Percentiles rank a stretch among this genome's conserved stretches.
Conservation (phyloP, 2,329 filamentous ascomycete genomes). For the Capronia americana region DNA sequence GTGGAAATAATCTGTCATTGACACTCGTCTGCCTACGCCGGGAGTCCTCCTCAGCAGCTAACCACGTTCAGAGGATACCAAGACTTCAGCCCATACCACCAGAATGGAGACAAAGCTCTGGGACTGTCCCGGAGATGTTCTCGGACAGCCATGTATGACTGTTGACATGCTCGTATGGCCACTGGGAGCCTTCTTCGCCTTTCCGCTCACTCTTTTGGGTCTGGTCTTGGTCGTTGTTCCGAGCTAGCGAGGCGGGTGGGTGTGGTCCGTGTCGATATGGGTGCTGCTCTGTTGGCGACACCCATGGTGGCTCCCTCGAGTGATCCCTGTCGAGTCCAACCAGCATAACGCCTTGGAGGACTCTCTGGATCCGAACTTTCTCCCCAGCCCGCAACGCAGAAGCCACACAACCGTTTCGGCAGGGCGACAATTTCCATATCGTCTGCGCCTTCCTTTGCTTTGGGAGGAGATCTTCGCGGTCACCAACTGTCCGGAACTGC, state of each 20-base stretch:
- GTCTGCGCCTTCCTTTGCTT: neutral
- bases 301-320: neutral
- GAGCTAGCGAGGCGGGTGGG: constrained; percentile 6
- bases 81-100: neutral
- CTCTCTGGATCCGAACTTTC: constrained; percentile 3
- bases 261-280: constrained; percentile 10
- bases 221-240: constrained; percentile 14
- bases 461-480: neutral
- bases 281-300: constrained; percentile 1
- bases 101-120: neutral
- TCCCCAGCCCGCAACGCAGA: neutral
- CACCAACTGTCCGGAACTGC: neutral
- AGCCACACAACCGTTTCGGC: neutral
- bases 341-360: neutral
- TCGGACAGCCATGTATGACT: neutral
- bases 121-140: neutral
- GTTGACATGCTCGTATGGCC: neutral
- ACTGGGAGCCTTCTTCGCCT: neutral
- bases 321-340: neutral
- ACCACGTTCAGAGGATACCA: neutral
- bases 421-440: neutral
- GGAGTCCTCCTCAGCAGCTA: constrained; percentile 6
- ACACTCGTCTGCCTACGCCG: neutral
- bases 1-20: constrained; percentile 12
- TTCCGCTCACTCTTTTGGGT: constrained; percentile 7